phyloP scores from a whole-genome alignment of 805 yeast species.

The Limtongia smithiae region DNA sequence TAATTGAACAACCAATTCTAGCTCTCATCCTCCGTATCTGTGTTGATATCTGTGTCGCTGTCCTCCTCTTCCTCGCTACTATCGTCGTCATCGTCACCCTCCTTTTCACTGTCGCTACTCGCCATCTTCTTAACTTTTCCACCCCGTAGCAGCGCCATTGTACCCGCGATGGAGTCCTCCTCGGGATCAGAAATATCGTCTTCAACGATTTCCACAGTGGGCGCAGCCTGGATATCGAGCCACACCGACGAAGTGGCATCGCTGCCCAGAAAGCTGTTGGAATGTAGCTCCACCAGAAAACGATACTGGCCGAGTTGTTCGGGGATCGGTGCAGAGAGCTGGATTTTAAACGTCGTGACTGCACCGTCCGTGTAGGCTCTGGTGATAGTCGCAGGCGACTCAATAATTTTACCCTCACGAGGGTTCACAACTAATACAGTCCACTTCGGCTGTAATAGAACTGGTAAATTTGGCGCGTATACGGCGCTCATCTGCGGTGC shows the following conservation, averaged over 20 bases:
- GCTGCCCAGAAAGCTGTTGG: constrained; percentile 74
- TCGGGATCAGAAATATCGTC: constrained; percentile 50
- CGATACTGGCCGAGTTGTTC: constrained; percentile 57
- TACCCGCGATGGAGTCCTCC: constrained; percentile 73
- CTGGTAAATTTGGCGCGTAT: constrained; percentile 75
- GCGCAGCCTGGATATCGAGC: constrained; percentile 65
- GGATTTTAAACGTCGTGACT: constrained; percentile 73
- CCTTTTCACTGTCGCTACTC: constrained; percentile 15
- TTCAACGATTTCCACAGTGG: constrained; percentile 31
- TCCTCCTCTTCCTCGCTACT: constrained; percentile 34
- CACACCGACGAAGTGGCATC: constrained; percentile 70
- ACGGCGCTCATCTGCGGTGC: constrained; percentile 70
- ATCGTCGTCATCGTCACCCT: constrained; percentile 43
- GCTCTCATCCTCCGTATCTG: constrained; percentile 32
- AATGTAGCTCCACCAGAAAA: constrained; percentile 67
- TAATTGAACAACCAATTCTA: background rate
- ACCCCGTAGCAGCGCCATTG: constrained; percentile 67
- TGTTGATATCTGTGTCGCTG: constrained; percentile 30
- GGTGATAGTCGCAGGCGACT: constrained; percentile 55
- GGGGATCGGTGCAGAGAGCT: constrained; percentile 76
- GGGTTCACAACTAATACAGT: constrained; percentile 65
- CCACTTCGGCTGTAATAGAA: constrained; percentile 51
- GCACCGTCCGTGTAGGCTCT: constrained; percentile 56
- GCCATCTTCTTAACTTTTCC: constrained; percentile 44
- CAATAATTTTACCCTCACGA: constrained; percentile 75